Conservation (phyloP, 441 rosid species). For the Euphorbia celastroides region DNA sequence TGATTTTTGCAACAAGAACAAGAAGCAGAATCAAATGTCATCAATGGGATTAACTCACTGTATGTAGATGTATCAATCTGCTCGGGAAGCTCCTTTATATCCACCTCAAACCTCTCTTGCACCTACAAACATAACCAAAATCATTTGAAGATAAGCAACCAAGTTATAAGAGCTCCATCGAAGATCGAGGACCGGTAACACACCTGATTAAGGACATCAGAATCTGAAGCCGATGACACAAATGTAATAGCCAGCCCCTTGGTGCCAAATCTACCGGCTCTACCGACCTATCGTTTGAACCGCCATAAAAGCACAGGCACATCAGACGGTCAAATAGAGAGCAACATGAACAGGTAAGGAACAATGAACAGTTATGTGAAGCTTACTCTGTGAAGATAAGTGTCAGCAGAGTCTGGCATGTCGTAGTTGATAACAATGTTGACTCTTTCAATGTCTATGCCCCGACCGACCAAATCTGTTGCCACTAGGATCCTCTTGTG, state of each 20-base stretch:
- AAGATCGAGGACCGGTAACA: neutral
- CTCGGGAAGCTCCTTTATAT: conserved; percentile 97
- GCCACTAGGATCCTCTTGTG: conserved; percentile 96
- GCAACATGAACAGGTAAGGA: neutral
- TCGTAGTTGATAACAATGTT: conserved; percentile 97
- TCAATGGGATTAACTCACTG: conserved; percentile 42
- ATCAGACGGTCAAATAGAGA: neutral
- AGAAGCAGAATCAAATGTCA: neutral
- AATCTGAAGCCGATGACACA: conserved; percentile 86
- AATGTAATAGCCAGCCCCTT: conserved; percentile 97
- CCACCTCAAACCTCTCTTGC: conserved; percentile 95
- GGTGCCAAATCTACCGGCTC: conserved; percentile 99
- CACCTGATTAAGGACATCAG: conserved; percentile 91
- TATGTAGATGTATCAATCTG: conserved; percentile 97
- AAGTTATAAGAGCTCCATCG: neutral
- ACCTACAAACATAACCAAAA: conserved; percentile 41
- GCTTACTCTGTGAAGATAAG: conserved; percentile 92
- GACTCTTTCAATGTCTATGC: conserved; percentile 95
- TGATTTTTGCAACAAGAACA: neutral
- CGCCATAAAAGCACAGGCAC: neutral
- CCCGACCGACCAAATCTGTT: conserved; percentile 93
- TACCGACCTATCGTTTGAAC: conserved; percentile 57
- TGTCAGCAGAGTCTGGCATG: conserved; percentile 99
- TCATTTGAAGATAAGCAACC: neutral
- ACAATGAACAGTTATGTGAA: neutral